Base-by-base conservation (phyloP, 2,329 filamentous ascomycete species). In the Fusarium sp. region DNA sequence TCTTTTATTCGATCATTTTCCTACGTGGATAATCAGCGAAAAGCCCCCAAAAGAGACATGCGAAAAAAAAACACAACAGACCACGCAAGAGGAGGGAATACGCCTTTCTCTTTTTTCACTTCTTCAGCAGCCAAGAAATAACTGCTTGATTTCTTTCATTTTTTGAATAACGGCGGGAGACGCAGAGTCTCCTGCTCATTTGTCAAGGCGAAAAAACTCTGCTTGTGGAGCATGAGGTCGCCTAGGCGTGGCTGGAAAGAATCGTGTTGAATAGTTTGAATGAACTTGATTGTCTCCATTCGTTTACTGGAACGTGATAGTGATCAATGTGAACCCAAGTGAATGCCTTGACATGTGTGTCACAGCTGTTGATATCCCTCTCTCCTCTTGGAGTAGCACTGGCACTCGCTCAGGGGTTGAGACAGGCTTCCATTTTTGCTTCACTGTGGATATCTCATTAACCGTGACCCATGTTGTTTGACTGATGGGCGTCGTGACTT, bases 101-200 rank as follows among this genome's bases (percentile, higher is more conserved):
- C 27, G 31, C 14, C 20, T 14, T 29, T 31, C 1, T 43, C 35
- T 37, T 70, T 69, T 50, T 72, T 68, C 57, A 20, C 24, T 77
- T 76, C 71, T 43, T 33, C 61, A 22, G 57, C 58, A 56, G 69
- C 67, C 27, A 27, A 59, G 29, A 45, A 59, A 52, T 48, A 73
- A 68, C 72, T 58, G 48, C 18, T 52, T 29, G 48, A 31, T 3
- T 20, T 31, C n/a, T 45, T 45, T 27, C 22, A 35, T 54, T 76
- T 76, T 65, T 56, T 72, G 72, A 54, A 77, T 78, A 79, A 74
- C 61, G 77, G 76, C 50, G 56, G 67, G 50, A 43, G 70, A 73
- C 50, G 31, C 24, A 50, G 5, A 50, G 56, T 77, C 73, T 68
- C 56, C 71, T 72, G 77, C 76, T 74, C 57, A 69, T 72, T 70